Evolutionary conservation across 2,329 filamentous ascomycete genomes (phyloP), one percentile per base, ranked within the genome.

Genomic region (Cladophialophora immunda): DNA sequence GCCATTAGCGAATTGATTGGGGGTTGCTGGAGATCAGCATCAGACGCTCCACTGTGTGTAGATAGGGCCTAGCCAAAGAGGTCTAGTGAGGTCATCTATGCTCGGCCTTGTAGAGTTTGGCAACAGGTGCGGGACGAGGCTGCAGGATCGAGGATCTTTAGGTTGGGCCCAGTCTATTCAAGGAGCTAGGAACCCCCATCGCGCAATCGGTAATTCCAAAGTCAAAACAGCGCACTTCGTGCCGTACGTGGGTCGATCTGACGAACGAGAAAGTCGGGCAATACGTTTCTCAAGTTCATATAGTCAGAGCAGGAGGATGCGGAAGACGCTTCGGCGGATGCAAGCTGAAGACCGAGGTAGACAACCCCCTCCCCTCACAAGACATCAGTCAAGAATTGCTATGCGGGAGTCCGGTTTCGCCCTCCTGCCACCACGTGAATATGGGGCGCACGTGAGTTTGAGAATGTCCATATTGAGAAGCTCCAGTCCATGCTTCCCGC

Each of bases 151-250:
- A 30, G 29, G 29, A 30, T 30, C 29, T 4, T 30, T n/a, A n/a
- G n/a, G n/a, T n/a, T n/a, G n/a, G n/a, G n/a, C n/a, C n/a, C n/a
- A n/a, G n/a, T n/a, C n/a, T n/a, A n/a, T n/a, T n/a, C n/a, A n/a
- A n/a, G n/a, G n/a, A n/a, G n/a, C n/a, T n/a, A n/a, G n/a, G n/a
- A n/a, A n/a, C n/a, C n/a, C 32, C 11, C n/a, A 6, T 41, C n/a
- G 38, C 17, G n/a, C 15, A 19, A 6, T 41, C n/a, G n/a, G 38
- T 41, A 41, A 17, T 17, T 15, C 8, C 38, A 41, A 41, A 41
- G 38, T 41, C 38, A 41, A 41, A 41, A 41, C 38, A 41, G 6
- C 38, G 38, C 38, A n/a, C 38, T 41, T 41, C 38, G 38, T 41
- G 38, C 38, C 38, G 38, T 41, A 19, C 8, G 38, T 41, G 38